Percentiles rank a stretch among this genome's conserved stretches.
Conservation (phyloP, 2,329 filamentous ascomycete species). For the Calonectria leucothoes region DNA sequence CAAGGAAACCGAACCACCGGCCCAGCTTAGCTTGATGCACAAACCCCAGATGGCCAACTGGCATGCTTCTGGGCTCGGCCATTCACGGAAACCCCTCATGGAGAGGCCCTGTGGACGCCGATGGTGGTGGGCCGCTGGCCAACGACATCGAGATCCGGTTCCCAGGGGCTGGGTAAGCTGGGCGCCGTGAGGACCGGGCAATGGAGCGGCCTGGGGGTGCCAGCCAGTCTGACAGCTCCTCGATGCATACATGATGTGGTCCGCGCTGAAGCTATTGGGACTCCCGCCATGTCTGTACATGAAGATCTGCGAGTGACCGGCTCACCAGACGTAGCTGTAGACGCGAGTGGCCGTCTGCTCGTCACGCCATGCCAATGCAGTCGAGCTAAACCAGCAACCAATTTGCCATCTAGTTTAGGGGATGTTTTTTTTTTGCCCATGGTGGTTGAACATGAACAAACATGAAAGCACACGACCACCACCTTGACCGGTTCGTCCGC, state of each 20-base stretch:
- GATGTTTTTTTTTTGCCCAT: conserved; percentile 27
- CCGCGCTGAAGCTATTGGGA: conserved; percentile 26
- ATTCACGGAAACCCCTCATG: conserved; percentile 27
- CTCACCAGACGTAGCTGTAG: conserved; percentile 23
- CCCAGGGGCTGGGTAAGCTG: conserved; percentile 16
- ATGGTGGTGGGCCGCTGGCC: conserved; percentile 24
- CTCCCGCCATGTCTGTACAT: conserved; percentile 24
- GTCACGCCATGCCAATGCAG: conserved; percentile 40
- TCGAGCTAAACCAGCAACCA: conserved; percentile 22
- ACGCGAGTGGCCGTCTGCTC: conserved; percentile 17
- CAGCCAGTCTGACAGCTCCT: conserved; percentile 25
- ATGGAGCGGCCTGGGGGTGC: conserved; percentile 4
- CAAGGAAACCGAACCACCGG: conserved; percentile 27
- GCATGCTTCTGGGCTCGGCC: conserved; percentile 30
- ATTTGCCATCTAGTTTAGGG: not conserved
- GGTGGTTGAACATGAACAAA: not conserved
- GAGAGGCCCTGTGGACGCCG: conserved; percentile 23
- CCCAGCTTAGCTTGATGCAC: conserved; percentile 33
- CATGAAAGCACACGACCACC: conserved; percentile 23
- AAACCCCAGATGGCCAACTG: conserved; percentile 40
- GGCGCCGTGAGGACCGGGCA: conserved; percentile 17
- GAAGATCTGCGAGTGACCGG: conserved; percentile 29
- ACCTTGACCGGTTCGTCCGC: conserved; percentile 25
- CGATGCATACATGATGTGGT: conserved; percentile 30
- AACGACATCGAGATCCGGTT: conserved; percentile 26